Percentiles rank a stretch among this genome's conserved stretches.
Evolutionary conservation across 2,329 filamentous ascomycete genomes (phyloP).

Genomic region (Dendryphion nanum): DNA sequence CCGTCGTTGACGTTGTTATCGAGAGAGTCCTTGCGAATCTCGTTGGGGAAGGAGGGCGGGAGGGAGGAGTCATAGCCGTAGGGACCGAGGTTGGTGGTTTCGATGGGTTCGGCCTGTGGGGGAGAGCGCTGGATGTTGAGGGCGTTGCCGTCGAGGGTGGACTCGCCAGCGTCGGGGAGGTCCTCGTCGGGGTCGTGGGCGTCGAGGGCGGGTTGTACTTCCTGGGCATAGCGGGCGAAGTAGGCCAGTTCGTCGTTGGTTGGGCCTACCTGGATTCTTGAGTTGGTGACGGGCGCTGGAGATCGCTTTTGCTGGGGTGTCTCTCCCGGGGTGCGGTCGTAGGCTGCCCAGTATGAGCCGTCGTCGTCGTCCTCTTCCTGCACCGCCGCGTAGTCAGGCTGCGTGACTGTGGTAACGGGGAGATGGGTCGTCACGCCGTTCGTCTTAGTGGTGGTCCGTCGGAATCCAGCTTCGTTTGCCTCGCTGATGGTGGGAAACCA

Average conservation of each 20-base stretch:
- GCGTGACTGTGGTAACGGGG: constrained; percentile 3
- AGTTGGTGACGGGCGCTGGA: constrained; percentile 54
- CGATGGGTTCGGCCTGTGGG: constrained; percentile 45
- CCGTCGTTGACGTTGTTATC: constrained; percentile 6
- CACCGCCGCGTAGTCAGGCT: constrained; percentile 23
- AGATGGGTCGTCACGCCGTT: constrained; percentile 14
- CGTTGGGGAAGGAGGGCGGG: constrained; percentile 7
- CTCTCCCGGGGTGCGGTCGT: constrained; percentile 63
- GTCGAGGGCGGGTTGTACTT: constrained; percentile 78
- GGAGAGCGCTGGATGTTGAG: constrained; percentile 42
- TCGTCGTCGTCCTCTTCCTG: constrained; percentile 59
- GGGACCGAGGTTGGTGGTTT: constrained; percentile 36
- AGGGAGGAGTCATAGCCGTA: constrained; percentile 33
- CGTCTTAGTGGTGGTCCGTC: constrained; percentile 22
- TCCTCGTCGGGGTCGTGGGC: constrained; percentile 77
- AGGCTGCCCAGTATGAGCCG: constrained; percentile 79
- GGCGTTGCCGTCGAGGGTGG: constrained; percentile 55
- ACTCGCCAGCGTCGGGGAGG: constrained; percentile 44
- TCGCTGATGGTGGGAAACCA: constrained; percentile 59
- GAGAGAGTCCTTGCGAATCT: constrained; percentile 8
- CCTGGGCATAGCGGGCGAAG: constrained; percentile 70
- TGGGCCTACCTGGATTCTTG: constrained; percentile 32
- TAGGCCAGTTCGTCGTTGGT: constrained; percentile 64
- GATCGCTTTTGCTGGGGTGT: constrained; percentile 54
- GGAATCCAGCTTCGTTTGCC: constrained; percentile 55